Conservation (phyloP, 768 basidiomycete genomes). For the Mycena polygramma region DNA sequence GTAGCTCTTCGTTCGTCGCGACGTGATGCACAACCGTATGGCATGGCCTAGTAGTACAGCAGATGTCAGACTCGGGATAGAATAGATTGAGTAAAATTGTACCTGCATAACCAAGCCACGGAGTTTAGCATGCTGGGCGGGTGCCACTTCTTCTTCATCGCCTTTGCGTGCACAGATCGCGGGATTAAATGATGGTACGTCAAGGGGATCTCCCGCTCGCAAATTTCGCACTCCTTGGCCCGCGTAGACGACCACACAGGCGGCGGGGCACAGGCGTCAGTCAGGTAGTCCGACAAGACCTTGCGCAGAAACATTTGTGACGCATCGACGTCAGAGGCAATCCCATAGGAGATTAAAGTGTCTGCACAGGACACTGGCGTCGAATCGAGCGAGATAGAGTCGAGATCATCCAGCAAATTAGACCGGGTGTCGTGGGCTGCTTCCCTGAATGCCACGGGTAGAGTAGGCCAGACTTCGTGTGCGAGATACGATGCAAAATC, state of each 20-base stretch:
- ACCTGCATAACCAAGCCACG: constrained; percentile 74
- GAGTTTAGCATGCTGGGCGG: constrained; percentile 63
- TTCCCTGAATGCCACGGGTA: constrained; percentile 51
- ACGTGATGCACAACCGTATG: constrained; percentile 65
- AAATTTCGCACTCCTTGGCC: constrained; percentile 69
- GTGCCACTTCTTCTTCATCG: constrained; percentile 71
- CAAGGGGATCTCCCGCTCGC: constrained; percentile 66
- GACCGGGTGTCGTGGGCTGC: constrained; percentile 55
- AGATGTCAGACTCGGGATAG: no score
- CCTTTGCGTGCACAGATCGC: constrained; percentile 65
- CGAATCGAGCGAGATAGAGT: constrained; percentile 53
- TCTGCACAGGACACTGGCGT: constrained; percentile 60
- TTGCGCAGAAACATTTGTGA: constrained; percentile 56
- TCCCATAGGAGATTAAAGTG: constrained; percentile 63
- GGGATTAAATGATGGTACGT: constrained; percentile 76
- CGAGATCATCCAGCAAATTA: constrained; percentile 47
- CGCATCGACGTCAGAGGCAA: constrained; percentile 57
- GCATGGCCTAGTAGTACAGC: constrained; percentile 57
- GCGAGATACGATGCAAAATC: constrained; percentile 69
- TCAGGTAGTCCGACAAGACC: constrained; percentile 57
- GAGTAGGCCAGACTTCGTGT: constrained; percentile 60
- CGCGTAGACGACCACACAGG: constrained; percentile 68
- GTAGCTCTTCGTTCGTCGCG: constrained; percentile 63
- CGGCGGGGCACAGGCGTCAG: constrained; percentile 61
- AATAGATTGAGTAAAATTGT: constrained; percentile 19